These are phyloP conservation scores for Cavenderia fasciculata DNA, from an alignment of 78 protist species.

Conservation along the genomic window DNA sequence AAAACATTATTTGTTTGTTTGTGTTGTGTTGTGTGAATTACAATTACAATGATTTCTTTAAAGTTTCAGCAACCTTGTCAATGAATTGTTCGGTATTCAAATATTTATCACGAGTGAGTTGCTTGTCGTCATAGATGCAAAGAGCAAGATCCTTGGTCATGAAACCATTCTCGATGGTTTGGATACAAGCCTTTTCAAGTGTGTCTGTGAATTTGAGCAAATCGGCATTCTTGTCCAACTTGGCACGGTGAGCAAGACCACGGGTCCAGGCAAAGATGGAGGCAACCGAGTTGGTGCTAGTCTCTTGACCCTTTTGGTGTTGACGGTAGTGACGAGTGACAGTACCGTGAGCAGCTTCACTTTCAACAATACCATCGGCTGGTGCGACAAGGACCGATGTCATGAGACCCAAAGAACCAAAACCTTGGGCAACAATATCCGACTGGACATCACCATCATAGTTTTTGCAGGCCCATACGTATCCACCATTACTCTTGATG, in stretches of 20 bases:
- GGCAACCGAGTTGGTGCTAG: slow-evolving; percentile 95
- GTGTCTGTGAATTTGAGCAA: slow-evolving; percentile 68
- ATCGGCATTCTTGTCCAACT: slow-evolving; percentile 87
- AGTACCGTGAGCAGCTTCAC: slow-evolving; percentile 98
- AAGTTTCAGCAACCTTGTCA: slow-evolving; percentile 47
- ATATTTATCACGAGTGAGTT: slow-evolving; percentile 45
- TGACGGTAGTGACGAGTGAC: slow-evolving; percentile 96
- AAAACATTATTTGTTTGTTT: no score
- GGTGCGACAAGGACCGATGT: slow-evolving; percentile 93
- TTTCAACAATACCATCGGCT: slow-evolving; percentile 92
- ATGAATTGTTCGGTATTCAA: slow-evolving; percentile 69
- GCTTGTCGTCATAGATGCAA: slow-evolving; percentile 52
- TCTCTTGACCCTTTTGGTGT: slow-evolving; percentile 86
- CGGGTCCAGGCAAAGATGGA: slow-evolving; percentile 97
- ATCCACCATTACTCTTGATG: slow-evolving; percentile 79
- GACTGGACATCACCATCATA: slow-evolving; percentile 98
- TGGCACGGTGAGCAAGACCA: slow-evolving; percentile 93
- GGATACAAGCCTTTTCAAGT: slow-evolving; percentile 77
- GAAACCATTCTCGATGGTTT: slow-evolving; percentile 70
- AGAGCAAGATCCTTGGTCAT: slow-evolving; percentile 93
- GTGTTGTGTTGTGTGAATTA: no score
- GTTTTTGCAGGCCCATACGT: slow-evolving; percentile 98
- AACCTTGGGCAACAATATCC: slow-evolving; percentile 89
- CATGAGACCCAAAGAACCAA: slow-evolving; percentile 96
- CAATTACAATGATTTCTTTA: slow-evolving; percentile 15